Evolutionary conservation across 371 early-diverging fungal species (phyloP), one percentile per base, ranked within the genome.

Genomic region (Coemansia sp.): DNA sequence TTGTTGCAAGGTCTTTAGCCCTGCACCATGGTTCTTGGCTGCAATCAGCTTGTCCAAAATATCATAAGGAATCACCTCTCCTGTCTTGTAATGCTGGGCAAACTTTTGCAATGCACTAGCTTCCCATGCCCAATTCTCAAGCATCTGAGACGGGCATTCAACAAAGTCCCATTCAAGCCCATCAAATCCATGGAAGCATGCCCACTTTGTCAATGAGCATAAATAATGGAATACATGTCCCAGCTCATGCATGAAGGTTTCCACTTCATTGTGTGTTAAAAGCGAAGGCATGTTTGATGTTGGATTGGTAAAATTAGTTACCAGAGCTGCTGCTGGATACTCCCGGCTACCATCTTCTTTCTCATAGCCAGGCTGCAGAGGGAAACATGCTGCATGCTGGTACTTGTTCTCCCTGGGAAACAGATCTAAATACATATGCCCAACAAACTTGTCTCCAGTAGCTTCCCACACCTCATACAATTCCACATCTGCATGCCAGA

Each of bases 101-200:
- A 94, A 81, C 33, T 78, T 72, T 53, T 84, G 82, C 55, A 94
- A 79, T 9, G 89, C 85, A 20, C 83, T 76, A 12, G 82, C 77
- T 57, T 92, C 90, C 83, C 89, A 94, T 54, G 89, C 87, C 94
- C 94, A 94, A 50, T 86, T 88, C 76, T 89, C 88, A 30, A 89
- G 72, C 89, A 90, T 86, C 76, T 92, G 93, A 20, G 90, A 89
- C 31, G 94, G 94, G 8, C 90, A 89, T 80, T 94, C 94, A 14
- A 92, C 88, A 75, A 94, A 94, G 66, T 94, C 94, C 57, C 86
- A 59, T 72, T 92, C 88, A 51, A 90, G 30, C 30, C 30, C 90
- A 62, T 80, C 72, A 5, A 88, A 87, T 54, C 92, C 92, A 49
- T 90, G 90, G 81, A 92, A 87, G 36, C 87, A 71, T 8, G 84